These are phyloP conservation scores for Stevia rebaudiana DNA, from an alignment of 140 eudicot genomes.

Conservation along the genomic window DNA sequence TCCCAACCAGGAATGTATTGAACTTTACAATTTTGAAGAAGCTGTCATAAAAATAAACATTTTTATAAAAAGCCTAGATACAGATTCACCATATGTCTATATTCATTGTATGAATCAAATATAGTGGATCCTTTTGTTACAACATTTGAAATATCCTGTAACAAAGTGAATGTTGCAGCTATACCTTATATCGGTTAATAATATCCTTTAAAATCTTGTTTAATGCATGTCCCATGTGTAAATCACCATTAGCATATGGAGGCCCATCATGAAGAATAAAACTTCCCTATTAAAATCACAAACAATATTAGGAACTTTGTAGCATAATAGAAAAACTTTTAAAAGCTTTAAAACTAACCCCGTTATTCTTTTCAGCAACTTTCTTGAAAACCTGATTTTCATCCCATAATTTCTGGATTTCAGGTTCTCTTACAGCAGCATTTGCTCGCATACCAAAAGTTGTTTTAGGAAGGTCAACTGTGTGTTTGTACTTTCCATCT, in stretches of 20 bases:
- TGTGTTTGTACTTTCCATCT: slow-evolving; percentile 88
- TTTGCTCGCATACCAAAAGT: slow-evolving; percentile 92
- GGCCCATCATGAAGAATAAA: slow-evolving; percentile 97
- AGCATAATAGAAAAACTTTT: background rate
- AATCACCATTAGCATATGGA: slow-evolving; percentile 98
- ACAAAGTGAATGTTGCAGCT: slow-evolving; percentile 3
- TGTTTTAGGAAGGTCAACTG: slow-evolving; percentile 83
- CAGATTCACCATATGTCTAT: background rate
- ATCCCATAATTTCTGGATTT: slow-evolving; percentile 94
- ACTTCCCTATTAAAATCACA: slow-evolving; percentile 48
- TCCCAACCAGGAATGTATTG: slow-evolving; percentile 96
- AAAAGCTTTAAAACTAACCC: slow-evolving; percentile 44
- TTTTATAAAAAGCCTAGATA: background rate
- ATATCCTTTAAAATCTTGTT: slow-evolving; percentile 92
- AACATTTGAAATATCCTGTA: background rate
- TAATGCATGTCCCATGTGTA: slow-evolving; percentile 97
- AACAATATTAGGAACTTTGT: slow-evolving; percentile 20
- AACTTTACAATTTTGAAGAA: slow-evolving; percentile 81
- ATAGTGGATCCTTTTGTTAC: background rate
- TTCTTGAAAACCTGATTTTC: slow-evolving; percentile 81
- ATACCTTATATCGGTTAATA: slow-evolving; percentile 88
- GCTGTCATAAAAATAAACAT: slow-evolving; percentile 42
- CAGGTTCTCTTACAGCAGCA: slow-evolving; percentile 82
- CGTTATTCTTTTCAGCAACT: slow-evolving; percentile 62
- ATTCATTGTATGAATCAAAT: background rate